Percentiles rank a stretch among this genome's conserved stretches.
Conservation (phyloP, 2,329 filamentous ascomycete genomes). For the Huntiella abstrusa region DNA sequence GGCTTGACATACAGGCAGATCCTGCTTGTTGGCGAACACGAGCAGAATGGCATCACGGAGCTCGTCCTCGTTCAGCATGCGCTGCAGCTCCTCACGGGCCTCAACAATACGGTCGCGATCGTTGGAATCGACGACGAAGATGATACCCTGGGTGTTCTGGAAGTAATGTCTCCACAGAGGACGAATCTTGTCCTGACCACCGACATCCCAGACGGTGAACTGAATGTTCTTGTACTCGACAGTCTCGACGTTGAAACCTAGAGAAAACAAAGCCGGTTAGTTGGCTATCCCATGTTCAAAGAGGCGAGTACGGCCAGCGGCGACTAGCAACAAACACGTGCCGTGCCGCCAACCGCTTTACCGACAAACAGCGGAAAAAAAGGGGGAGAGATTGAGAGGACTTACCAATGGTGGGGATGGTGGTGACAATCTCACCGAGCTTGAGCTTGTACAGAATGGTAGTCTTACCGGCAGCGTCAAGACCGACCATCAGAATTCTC, state of each 20-base stretch:
- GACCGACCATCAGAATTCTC: conserved; percentile 99
- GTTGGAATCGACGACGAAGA: conserved; percentile 98
- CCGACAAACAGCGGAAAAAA: not conserved
- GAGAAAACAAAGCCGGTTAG: not conserved
- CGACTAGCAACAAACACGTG: no score
- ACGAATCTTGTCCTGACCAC: conserved; percentile 99
- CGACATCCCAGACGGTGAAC: conserved; percentile 99
- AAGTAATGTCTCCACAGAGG: conserved; percentile 99
- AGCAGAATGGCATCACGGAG: conserved; percentile 91
- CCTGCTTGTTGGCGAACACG: conserved; percentile 99
- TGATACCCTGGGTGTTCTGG: conserved; percentile 98
- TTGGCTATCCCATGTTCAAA: not conserved
- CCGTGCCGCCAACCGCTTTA: no score
- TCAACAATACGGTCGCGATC: conserved; percentile 96
- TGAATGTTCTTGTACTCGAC: conserved; percentile 99
- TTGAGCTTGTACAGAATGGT: conserved; percentile 99
- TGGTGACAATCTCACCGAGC: conserved; percentile 97
- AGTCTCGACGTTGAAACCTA: conserved; percentile 98
- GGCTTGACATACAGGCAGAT: conserved; percentile 62
- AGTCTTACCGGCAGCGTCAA: conserved; percentile 98
- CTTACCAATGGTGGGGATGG: conserved; percentile 93
- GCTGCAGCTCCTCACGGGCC: conserved; percentile 86
- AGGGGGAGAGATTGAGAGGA: not conserved
- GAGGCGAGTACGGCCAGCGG: not conserved
- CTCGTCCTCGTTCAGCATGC: conserved; percentile 98